Percentiles rank a stretch among this genome's conserved stretches.
Conservation (phyloP, 176 grass and related monocot species). For the Echinochloa phyllopogon region DNA sequence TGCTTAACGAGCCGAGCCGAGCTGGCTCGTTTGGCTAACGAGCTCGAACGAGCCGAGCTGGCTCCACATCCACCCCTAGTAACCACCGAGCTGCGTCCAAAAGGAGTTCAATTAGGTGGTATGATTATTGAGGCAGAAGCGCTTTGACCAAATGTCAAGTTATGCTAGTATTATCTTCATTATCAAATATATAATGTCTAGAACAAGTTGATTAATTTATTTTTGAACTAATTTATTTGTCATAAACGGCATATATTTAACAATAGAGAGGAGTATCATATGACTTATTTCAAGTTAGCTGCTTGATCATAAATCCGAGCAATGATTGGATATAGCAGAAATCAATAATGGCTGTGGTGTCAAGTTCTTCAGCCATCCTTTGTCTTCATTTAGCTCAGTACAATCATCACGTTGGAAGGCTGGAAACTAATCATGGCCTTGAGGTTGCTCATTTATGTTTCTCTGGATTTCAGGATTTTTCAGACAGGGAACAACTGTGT, state of each 20-base stretch:
- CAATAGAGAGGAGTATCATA: no score
- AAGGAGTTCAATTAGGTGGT: background rate
- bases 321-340: slow-evolving; percentile 21
- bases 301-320: background rate
- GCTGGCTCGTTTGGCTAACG: no score
- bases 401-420: slow-evolving; percentile 1
- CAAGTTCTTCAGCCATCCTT: background rate
- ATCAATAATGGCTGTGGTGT: background rate
- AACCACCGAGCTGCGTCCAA: background rate
- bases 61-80: no score
- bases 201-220: no score
- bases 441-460: background rate
- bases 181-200: no score
- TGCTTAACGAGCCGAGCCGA: no score
- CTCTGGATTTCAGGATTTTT: background rate
- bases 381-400: background rate
- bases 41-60: no score
- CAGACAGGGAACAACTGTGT: background rate
- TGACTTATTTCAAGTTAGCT: no score
- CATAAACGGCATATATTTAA: no score
- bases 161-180: background rate
- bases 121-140: background rate
- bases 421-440: background rate
- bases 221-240: no score
- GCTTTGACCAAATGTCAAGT: background rate